Evolutionary conservation across 2,329 filamentous ascomycete genomes (phyloP).

Genomic region (Leptographium lundbergii): DNA sequence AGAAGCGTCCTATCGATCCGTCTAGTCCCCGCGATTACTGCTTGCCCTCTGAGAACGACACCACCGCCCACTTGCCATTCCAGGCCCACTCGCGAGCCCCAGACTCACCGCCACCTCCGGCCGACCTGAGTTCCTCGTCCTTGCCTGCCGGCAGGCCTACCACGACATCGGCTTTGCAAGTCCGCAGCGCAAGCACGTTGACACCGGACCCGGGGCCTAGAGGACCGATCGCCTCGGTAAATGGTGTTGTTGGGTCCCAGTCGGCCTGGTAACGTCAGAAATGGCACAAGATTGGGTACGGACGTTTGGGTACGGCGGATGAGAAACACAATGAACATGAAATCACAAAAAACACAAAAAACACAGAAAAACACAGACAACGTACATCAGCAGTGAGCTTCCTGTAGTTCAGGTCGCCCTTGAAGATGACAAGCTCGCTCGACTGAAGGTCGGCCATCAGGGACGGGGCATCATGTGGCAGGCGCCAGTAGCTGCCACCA

Average conservation of each 20-base stretch:
- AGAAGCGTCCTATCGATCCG: no score
- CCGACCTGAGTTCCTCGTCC: conserved; percentile 65
- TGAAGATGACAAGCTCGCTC: conserved; percentile 86
- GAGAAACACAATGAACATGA: no score
- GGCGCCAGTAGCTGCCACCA: conserved; percentile 74
- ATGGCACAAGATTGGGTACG: neutral
- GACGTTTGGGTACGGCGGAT: neutral
- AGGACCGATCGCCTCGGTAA: conserved; percentile 72
- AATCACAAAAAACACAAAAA: neutral
- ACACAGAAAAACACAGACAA: neutral
- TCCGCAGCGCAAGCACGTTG: conserved; percentile 75
- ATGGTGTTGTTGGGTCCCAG: conserved; percentile 84
- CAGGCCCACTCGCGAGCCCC: conserved; percentile 79
- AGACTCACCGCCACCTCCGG: conserved; percentile 55
- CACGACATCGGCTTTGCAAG: conserved; percentile 93
- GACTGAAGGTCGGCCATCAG: conserved; percentile 67
- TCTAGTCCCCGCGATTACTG: neutral
- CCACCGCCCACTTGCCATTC: conserved; percentile 94
- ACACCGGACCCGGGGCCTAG: conserved; percentile 71
- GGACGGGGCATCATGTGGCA: conserved; percentile 55
- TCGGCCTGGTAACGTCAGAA: conserved; percentile 36
- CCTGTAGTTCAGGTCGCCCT: conserved; percentile 93
- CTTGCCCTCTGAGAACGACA: conserved; percentile 61
- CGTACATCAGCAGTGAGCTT: conserved; percentile 83
- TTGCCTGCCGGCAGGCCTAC: conserved; percentile 69